phyloP scores from a whole-genome alignment of 2,329 filamentous ascomycete genomes.

The Calonectria honghensis region DNA sequence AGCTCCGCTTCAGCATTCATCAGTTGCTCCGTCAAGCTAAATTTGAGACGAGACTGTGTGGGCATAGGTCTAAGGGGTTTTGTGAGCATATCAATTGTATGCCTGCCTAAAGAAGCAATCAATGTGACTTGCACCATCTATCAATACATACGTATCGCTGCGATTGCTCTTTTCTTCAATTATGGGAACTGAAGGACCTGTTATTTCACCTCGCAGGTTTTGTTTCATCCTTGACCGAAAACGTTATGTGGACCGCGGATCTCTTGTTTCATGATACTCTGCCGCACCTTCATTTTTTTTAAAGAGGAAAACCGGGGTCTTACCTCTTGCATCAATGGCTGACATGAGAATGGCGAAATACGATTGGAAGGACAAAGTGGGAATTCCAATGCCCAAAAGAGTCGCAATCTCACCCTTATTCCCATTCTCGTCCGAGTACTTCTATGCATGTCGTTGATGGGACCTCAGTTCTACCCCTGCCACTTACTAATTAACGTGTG shows the following conservation, averaged over 20 bases:
- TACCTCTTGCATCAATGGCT: not conserved
- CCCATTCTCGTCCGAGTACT: not conserved
- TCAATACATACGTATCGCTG: no score
- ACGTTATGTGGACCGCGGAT: constrained; percentile 12
- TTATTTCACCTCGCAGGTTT: constrained; percentile 14
- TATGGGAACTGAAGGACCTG: not conserved
- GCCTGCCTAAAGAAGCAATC: not conserved
- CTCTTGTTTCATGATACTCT: constrained; percentile 19
- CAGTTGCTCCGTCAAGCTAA: not conserved
- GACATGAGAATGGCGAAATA: not conserved
- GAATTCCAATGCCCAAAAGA: not conserved
- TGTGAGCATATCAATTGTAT: not conserved
- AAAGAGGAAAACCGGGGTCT: not conserved
- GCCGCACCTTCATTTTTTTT: constrained; percentile 22
- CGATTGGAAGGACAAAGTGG: not conserved
- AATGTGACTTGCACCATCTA: not conserved
- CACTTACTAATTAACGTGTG: constrained; percentile 2
- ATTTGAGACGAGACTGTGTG: not conserved
- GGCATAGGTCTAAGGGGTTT: not conserved
- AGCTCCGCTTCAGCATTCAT: not conserved
- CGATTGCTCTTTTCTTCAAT: not conserved
- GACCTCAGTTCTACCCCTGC: not conserved
- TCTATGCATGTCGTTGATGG: not conserved
- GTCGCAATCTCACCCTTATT: not conserved
- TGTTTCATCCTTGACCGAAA: constrained; percentile 25